A percentile compares a stretch with the other conserved stretches of the same genome.
Conservation (phyloP, 2,329 filamentous ascomycete species). For the Apiospora saccharicola region DNA sequence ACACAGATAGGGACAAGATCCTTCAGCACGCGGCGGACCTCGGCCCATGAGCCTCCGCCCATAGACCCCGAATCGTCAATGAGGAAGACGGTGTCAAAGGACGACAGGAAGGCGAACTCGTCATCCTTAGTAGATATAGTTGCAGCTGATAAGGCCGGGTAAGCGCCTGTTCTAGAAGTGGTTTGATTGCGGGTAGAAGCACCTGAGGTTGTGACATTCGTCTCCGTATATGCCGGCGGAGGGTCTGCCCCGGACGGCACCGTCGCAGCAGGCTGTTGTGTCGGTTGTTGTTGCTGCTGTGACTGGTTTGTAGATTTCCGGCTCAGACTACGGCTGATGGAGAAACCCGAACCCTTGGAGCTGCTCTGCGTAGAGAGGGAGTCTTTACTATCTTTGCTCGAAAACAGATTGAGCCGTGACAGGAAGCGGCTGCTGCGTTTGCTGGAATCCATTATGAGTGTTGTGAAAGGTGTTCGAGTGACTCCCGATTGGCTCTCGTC, state of each 20-base stretch:
- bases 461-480: background rate
- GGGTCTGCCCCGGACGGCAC: background rate
- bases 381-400: background rate
- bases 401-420: background rate
- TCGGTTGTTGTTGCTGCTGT: background rate
- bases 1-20: slow-evolving; percentile 83
- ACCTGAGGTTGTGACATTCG: slow-evolving; percentile 6
- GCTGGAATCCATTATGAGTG: background rate
- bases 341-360: background rate
- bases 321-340: slow-evolving; percentile 1
- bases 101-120: slow-evolving; percentile 68
- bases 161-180: slow-evolving; percentile 11
- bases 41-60: slow-evolving; percentile 77
- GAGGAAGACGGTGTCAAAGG: slow-evolving; percentile 88
- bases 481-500: background rate
- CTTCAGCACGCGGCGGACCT: slow-evolving; percentile 72
- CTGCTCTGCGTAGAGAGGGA: background rate
- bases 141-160: slow-evolving; percentile 16
- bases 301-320: background rate
- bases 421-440: slow-evolving; percentile 13
- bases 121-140: slow-evolving; percentile 30
- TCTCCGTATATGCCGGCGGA: slow-evolving; percentile 19
- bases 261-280: background rate
- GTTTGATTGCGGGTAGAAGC: background rate
- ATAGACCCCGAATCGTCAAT: slow-evolving; percentile 95